Conservation (phyloP, 106 monocot genomes). For the Acorus gramineus region DNA sequence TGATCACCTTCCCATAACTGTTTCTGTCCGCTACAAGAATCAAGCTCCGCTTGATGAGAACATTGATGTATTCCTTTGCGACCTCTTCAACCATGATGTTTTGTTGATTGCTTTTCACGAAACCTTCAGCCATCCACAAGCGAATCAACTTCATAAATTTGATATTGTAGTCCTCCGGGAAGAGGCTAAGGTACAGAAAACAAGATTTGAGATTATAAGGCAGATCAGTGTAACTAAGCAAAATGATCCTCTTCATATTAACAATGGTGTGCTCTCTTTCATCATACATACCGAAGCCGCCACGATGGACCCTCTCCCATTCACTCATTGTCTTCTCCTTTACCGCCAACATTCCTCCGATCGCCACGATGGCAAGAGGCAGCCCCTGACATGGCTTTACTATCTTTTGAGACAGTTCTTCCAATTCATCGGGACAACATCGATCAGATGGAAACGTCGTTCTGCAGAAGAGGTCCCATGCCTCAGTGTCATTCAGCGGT, state of each 20-base stretch:
- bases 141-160: slow-evolving; percentile 18
- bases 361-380: slow-evolving; percentile 18
- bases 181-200: slow-evolving; percentile 30
- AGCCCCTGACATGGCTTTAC: slow-evolving; percentile 12
- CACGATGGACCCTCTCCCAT: slow-evolving; percentile 3
- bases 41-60: slow-evolving; percentile 20
- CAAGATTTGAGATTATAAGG: slow-evolving; percentile 22
- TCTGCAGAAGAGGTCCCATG: slow-evolving; percentile 13
- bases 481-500: slow-evolving; percentile 2
- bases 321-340: slow-evolving; percentile 5
- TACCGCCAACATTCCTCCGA: slow-evolving; percentile 21
- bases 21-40: slow-evolving; percentile 26
- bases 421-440: slow-evolving; percentile 10
- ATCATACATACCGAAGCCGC: slow-evolving; percentile 8
- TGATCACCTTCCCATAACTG: slow-evolving; percentile 20
- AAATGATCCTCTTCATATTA: slow-evolving; percentile 14
- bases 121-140: slow-evolving; percentile 36
- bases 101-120: slow-evolving; percentile 7
- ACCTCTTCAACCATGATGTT: slow-evolving; percentile 9
- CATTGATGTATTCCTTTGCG: slow-evolving; percentile 18
- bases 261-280: slow-evolving; percentile 11
- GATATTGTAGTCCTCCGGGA: slow-evolving; percentile 15
- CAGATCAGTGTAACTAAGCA: slow-evolving; percentile 22
- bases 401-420: slow-evolving; percentile 1
- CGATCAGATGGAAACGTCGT: slow-evolving; percentile 13